These are phyloP conservation scores for Talaromyces islandicus DNA, from an alignment of 2,329 filamentous ascomycete genomes.

Conservation along the genomic window DNA sequence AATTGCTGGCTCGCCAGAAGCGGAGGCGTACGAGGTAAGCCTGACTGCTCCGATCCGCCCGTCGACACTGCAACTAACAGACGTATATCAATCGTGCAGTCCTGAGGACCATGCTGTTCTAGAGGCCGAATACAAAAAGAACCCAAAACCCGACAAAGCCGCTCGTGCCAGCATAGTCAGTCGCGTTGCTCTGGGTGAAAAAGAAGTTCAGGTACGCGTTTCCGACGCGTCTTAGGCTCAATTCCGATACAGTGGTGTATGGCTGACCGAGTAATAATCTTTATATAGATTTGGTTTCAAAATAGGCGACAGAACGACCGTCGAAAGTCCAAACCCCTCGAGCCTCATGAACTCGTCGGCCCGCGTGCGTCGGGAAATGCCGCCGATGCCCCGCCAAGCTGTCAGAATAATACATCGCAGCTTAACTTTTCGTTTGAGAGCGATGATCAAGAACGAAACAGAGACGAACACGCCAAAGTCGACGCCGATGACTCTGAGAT, in stretches of 20 bases:
- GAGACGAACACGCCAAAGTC: not conserved
- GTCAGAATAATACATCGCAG: constrained; percentile 24
- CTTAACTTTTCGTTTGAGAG: constrained; percentile 22
- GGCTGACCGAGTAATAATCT: not conserved
- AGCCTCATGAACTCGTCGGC: constrained; percentile 64
- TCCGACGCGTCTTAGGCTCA: not conserved
- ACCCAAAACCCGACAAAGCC: constrained; percentile 87
- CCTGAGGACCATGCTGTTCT: constrained; percentile 84
- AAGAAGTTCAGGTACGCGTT: constrained; percentile 81
- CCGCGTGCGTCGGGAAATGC: constrained; percentile 24
- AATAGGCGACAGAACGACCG: constrained; percentile 90
- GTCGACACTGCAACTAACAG: constrained; percentile 4
- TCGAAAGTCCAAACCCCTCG: constrained; percentile 77
- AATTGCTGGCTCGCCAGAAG: constrained; percentile 55
- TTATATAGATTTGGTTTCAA: constrained; percentile 86
- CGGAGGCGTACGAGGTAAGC: constrained; percentile 56
- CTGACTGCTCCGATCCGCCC: constrained; percentile 2
- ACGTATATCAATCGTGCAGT: constrained; percentile 40
- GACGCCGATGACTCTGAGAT: not conserved
- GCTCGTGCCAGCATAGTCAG: constrained; percentile 78
- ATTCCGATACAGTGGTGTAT: not conserved
- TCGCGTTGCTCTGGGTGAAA: constrained; percentile 83
- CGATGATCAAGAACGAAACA: constrained; percentile 14
- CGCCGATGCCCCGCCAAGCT: constrained; percentile 19
- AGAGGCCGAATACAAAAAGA: constrained; percentile 75